These are phyloP conservation scores for Adansonia rubrostipa DNA, from an alignment of 441 rosid genomes.

Conservation along the genomic window DNA sequence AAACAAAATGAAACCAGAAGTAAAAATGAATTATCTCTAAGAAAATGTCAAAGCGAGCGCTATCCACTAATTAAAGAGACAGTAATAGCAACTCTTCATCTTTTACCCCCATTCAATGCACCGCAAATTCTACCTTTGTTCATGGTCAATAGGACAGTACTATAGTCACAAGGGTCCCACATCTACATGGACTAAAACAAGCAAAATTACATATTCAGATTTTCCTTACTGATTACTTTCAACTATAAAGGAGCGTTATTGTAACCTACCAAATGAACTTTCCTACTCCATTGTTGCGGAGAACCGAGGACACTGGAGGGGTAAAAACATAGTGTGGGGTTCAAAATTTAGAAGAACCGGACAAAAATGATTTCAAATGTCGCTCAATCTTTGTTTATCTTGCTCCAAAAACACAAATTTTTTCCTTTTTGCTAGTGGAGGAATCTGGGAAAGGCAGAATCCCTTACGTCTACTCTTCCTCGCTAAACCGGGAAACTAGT, in stretches of 20 bases:
- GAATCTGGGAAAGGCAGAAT: no score
- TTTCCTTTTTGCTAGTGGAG: no score
- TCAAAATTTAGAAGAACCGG: constrained; percentile 24
- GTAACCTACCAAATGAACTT: constrained; percentile 30
- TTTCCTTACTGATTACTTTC: background rate
- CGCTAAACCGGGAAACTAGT: no score
- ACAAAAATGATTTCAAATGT: constrained; percentile 28
- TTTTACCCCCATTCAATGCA: constrained; percentile 29
- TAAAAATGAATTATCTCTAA: no score
- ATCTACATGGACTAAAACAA: constrained; percentile 9
- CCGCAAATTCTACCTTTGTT: constrained; percentile 25
- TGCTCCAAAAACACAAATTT: constrained; percentile 25
- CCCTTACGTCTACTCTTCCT: no score
- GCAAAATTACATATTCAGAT: constrained; percentile 26
- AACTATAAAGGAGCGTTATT: constrained; percentile 28
- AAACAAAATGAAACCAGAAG: no score
- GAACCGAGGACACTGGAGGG: constrained; percentile 43
- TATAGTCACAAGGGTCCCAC: constrained; percentile 41
- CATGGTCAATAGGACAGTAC: constrained; percentile 39
- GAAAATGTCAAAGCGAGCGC: no score
- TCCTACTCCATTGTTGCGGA: constrained; percentile 62
- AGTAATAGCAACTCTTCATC: constrained; percentile 17
- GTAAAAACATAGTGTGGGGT: constrained; percentile 38
- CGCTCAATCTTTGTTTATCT: constrained; percentile 30
- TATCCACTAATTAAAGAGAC: constrained; percentile 25